Base-by-base conservation (phyloP, 371 early-diverging fungal genomes). In the Mucor plumbeus region DNA sequence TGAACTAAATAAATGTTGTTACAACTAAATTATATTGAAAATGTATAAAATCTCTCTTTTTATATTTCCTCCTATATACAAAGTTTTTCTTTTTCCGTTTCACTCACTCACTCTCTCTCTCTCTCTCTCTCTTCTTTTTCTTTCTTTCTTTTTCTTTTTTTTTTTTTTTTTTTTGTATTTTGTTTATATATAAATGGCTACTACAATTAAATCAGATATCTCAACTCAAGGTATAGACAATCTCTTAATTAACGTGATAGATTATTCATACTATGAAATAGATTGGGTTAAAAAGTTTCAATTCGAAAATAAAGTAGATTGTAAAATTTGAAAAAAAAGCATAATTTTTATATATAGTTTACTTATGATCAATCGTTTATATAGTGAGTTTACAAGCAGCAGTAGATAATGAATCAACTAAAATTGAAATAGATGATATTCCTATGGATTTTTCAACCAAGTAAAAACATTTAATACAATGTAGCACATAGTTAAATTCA, bases 261-360 rank as follows among this genome's bases (percentile, higher is more conserved):
- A 44, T 26, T 26, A 26, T 26, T 26, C 26, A 26, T 38, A 38
- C 1, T 38, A 38, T 38, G 4, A 38, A 38, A 38, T 60, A 79
- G 79, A 79, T 60, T 79, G 79, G 79, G 75, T 76, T 44, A 67
- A 67, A 67, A 79, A 79, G 58, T 64, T 79, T 43, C 79, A 76
- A 36, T 73, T 76, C 58, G 74, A 76, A 34, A 76, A 76, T 19
- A 76, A 73, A 55, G 71, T 79, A 31, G 79, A 79, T 61, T 55
- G 79, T 79, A 74, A 69, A 67, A 50, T 8, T 35, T 17, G 39
- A 26, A 26, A 26, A 1, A 3, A 1, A 26, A 26, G 9, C 17
- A 55, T 21, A 31, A n/a, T 5, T 40, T 31, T 36, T 17, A 59
- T 14, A 26, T 10, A 41, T 34, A 50, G 21, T 8, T 8, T 9